Evolutionary conservation across 257 asterid genomes (phyloP), one percentile per base, ranked within the genome.

Genomic region (Nicotiana tomentosiformis): DNA sequence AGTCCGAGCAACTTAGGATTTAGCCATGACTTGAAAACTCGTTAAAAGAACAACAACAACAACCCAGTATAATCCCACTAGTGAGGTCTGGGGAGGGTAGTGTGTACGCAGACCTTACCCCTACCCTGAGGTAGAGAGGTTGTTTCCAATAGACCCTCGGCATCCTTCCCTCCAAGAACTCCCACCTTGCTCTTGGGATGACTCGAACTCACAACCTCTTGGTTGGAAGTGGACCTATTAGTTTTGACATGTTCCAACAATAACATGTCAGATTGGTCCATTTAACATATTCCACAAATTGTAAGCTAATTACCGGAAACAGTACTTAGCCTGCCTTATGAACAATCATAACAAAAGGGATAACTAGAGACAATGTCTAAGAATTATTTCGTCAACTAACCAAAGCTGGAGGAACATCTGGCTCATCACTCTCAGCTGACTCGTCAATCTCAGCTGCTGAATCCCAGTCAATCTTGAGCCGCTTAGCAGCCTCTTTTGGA

Each of bases 381-480:
- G 80, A 15, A 76, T 51, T 29, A 8, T 76, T 51, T 76, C 2
- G 10, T 26, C 5, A 39, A 78, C 95, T 57, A 88, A 93, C 99
- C 94, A 93, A 84, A 74, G 91, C 97, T 64, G 98, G 80, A 82
- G 98, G 98, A 83, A 94, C 95, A 16, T 96, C 97, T 43, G 82
- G 60, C 10, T 94, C 95, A 83, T 93, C 95, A 39, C 86, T 78
- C 60, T 80, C 92, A 69, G 82, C 91, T 60, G 66, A 84, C 20
- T 90, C 97, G 69, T 90, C 97, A 81, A 96, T 89, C 87, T 96
- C 97, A 46, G 98, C 97, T 77, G 98, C 98, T 67, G 93, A 86
- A 90, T 96, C 98, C 98, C 99, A 96, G 83, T 94, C 99, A 65
- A 96, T 76, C 66, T 91, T 96, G 69, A 94, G 93, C 90, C 97